Evolutionary conservation across 768 basidiomycete genomes (phyloP).

Genomic region (Hericium alpestre): DNA sequence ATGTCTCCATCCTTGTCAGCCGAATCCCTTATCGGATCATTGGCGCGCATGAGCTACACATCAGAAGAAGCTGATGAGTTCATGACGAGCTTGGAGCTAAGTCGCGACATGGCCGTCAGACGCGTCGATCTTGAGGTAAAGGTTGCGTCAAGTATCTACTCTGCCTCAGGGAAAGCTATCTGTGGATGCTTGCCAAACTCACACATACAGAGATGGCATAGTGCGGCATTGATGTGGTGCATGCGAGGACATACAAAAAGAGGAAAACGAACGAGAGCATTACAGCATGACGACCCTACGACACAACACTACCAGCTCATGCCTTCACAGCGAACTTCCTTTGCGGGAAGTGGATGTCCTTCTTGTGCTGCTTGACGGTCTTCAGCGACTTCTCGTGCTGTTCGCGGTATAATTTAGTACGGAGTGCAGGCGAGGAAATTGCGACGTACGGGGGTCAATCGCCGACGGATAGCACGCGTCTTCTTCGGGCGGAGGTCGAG

Average conservation of each 20-base stretch:
- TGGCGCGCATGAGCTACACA: too few species aligned
- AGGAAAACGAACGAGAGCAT: slow-evolving; percentile 20
- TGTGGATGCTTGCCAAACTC: background rate
- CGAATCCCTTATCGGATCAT: too few species aligned
- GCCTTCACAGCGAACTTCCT: slow-evolving; percentile 96
- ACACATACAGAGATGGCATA: background rate
- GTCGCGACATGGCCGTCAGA: too few species aligned
- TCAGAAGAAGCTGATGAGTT: too few species aligned
- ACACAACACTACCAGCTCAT: slow-evolving; percentile 27
- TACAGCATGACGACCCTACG: slow-evolving; percentile 17
- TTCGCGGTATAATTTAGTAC: background rate
- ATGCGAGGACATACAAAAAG: slow-evolving; percentile 21
- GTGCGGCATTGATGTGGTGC: background rate
- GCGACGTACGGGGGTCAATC: slow-evolving; percentile 71
- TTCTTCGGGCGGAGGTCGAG: slow-evolving; percentile 97
- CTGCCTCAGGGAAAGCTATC: background rate
- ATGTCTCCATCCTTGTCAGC: too few species aligned
- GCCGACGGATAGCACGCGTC: slow-evolving; percentile 95
- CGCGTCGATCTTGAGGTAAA: too few species aligned
- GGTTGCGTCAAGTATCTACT: too few species aligned
- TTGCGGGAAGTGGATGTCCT: slow-evolving; percentile 84
- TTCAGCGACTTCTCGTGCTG: slow-evolving; percentile 78
- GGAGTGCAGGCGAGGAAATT: background rate
- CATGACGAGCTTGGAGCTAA: too few species aligned
- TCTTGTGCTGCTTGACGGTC: slow-evolving; percentile 92